Evolutionary conservation across 1,284 basidiomycete genomes (phyloP).

Genomic region (Trametes versicolor): DNA sequence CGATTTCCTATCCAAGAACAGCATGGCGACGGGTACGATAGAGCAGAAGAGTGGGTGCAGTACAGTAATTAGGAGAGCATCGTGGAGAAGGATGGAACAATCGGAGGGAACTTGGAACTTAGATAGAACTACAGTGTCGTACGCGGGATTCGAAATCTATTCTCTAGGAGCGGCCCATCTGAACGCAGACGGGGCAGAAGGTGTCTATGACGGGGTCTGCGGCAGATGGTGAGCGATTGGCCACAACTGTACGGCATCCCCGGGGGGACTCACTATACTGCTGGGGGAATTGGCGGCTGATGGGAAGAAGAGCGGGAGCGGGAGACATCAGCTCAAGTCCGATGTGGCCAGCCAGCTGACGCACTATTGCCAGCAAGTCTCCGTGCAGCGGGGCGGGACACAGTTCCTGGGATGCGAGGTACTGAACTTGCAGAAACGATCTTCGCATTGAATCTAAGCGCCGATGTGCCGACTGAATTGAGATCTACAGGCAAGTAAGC

Average conservation of each 20-base stretch:
- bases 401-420: slow-evolving; percentile 67
- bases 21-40: slow-evolving; percentile 31
- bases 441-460: slow-evolving; percentile 64
- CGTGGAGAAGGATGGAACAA: slow-evolving; percentile 9
- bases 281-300: slow-evolving; percentile 75
- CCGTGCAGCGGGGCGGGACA: slow-evolving; percentile 61
- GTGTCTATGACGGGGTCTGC: slow-evolving; percentile 56
- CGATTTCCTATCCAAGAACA: slow-evolving; percentile 30
- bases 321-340: slow-evolving; percentile 32
- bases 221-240: slow-evolving; percentile 29
- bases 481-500: slow-evolving; percentile 32
- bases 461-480: slow-evolving; percentile 35
- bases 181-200: slow-evolving; percentile 52
- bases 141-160: slow-evolving; percentile 18
- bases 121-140: slow-evolving; percentile 16
- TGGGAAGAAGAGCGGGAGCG: slow-evolving; percentile 20
- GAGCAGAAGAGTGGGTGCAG: slow-evolving; percentile 25
- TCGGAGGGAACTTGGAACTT: slow-evolving; percentile 6
- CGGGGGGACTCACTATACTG: slow-evolving; percentile 57
- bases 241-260: slow-evolving; percentile 16
- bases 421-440: slow-evolving; percentile 77
- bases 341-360: slow-evolving; percentile 38
- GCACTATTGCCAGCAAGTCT: slow-evolving; percentile 83
- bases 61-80: slow-evolving; percentile 29
- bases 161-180: slow-evolving; percentile 35